Base-by-base conservation (phyloP, 306 rosid genomes). In the Pyrus communis region DNA sequence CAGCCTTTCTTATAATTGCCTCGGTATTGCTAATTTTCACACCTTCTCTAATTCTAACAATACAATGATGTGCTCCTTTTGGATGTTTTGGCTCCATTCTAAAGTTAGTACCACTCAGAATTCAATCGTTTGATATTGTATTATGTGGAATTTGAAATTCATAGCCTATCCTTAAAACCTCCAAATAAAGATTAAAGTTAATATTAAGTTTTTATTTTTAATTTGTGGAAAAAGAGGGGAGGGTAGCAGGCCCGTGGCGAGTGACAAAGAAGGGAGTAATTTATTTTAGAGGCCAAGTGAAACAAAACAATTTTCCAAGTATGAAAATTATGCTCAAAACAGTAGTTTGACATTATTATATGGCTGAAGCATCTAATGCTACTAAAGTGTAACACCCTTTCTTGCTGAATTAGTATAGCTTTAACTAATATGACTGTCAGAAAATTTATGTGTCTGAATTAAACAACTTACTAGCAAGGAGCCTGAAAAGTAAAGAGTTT, bases 1-100 rank as follows among this genome's bases (percentile, higher is more conserved):
- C 97, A 31, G 98, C 98, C 58, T 94, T 94, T 88, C 96, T 94
- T 80, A 94, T 90, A 82, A 94, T 94, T 83, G 95, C 98, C 68
- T 92, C 91, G 88, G 98, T 94, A 91, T 57, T 76, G 30, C 63
- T 52, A 45, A 14, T 82, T 62, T 79, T 73, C 42, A 72, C 75
- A 73, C 55, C 49, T 65, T 58, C 73, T 67, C 35, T 38, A 77
- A 58, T 69, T 40, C 71, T 60, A 40, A 75, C 75, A 43, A 40
- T 70, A 27, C 49, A 76, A 57, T 70, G 38, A 4, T 61, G 22
- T 52, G 11, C 5, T 52, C 3, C 5, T 33, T 31, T 49, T 17
- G 33, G 31, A 49, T 27, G 9, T 15, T 46, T 25, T 55, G 7
- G 21, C n/a, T 59, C 45, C 31, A 31, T 61, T 46, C 9, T 2